Base-by-base conservation (phyloP, 2,329 filamentous ascomycete genomes). In the Fusarium papillatum region DNA sequence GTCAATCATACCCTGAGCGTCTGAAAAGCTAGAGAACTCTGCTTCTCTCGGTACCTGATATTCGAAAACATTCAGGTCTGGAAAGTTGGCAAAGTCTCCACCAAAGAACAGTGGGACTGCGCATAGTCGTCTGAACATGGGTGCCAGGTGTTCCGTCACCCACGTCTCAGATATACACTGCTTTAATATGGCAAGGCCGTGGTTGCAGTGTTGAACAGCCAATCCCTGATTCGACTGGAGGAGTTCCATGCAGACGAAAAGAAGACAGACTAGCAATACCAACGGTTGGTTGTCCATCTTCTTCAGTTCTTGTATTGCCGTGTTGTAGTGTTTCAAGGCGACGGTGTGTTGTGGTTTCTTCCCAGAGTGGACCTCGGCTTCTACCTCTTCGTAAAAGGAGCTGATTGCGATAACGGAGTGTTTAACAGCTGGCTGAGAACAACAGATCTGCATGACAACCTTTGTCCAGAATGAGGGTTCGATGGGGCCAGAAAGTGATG, bases 1-100 rank as follows among this genome's bases (percentile, higher is more conserved):
- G 24, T 70, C 68, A 50, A 70, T 67, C 68, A 70, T 67, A 17
- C 64, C 46, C 22, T 70, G 68, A 6, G 68, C 64, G 46, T 70
- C 64, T 14, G 64, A 48, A 16, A 70, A 70, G 13, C 38, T 57
- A 13, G 64, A 64, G 29, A 63, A 70, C 5, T 55, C 19, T 34
- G 50, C 26, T 34, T 55, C 50, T n/a, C 4, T 31, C 50, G 26
- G 50, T n/a, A 55, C 31, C 8, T 29, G 26, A 22, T 55, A 55
- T 34, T 55, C 19, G 19, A 55, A 29, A 46, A 60, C 38, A 38
- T 14, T 39, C 55, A 70, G 43, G 39, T 48, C 66, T 43, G 64
- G 64, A 16, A 67, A 67, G 50, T 55, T 55, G 26, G 50, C 50
- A 5, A 55, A 55, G 2, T 55, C 50, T 0, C 60, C 60, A 46